A percentile compares a stretch with the other conserved stretches of the same genome.
phyloP scores from a whole-genome alignment of 768 basidiomycete genomes.

The Arthromyces matolae region DNA sequence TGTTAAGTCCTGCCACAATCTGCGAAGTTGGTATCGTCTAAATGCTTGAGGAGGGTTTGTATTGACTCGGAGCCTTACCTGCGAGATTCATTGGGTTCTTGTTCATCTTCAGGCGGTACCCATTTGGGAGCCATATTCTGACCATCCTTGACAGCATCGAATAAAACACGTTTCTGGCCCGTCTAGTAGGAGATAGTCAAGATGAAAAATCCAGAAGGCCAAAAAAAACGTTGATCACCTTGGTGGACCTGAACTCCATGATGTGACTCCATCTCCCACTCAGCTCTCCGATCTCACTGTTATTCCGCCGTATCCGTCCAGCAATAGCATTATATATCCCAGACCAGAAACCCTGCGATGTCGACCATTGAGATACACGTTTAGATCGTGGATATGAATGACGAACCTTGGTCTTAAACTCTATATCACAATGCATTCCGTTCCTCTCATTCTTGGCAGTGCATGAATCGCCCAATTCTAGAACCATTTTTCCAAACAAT shows the following conservation, averaged over 20 bases:
- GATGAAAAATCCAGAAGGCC: not conserved
- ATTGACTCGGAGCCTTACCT: too few species aligned
- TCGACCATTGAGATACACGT: not conserved
- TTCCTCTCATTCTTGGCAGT: slow-evolving; percentile 79
- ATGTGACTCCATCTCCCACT: slow-evolving; percentile 86
- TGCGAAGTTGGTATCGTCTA: slow-evolving; percentile 20
- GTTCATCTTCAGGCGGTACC: slow-evolving; percentile 81
- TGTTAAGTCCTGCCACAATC: slow-evolving; percentile 83
- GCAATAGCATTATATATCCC: slow-evolving; percentile 91
- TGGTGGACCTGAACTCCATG: slow-evolving; percentile 78
- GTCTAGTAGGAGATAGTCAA: slow-evolving; percentile 36
- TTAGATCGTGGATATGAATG: not conserved
- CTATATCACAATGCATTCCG: slow-evolving; percentile 73
- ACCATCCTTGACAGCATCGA: slow-evolving; percentile 79
- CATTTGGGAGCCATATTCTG: slow-evolving; percentile 73
- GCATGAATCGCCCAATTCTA: slow-evolving; percentile 91
- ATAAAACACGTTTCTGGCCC: slow-evolving; percentile 70
- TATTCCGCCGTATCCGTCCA: slow-evolving; percentile 69
- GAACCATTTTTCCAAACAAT: slow-evolving; percentile 89
- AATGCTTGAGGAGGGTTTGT: too few species aligned
- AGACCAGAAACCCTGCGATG: slow-evolving; percentile 84
- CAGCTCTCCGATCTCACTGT: slow-evolving; percentile 76
- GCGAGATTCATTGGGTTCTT: slow-evolving; percentile 88
- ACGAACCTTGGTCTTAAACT: slow-evolving; percentile 94
- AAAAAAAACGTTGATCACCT: slow-evolving; percentile 45